phyloP scores from a whole-genome alignment of 257 asterid genomes.

The Sherardia arvensis region DNA sequence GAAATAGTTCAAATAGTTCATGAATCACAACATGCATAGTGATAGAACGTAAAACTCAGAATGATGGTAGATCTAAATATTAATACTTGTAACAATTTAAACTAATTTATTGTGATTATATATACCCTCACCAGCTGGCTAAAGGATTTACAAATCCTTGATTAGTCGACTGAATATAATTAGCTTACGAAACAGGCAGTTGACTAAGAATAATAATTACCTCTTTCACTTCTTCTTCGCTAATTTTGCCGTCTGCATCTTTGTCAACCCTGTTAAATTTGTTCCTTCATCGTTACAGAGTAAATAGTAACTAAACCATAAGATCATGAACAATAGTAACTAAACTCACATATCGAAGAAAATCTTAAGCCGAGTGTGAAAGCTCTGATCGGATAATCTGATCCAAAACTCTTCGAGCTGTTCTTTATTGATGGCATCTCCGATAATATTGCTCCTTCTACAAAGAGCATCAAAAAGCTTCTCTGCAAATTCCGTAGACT shows the following conservation, averaged over 20 bases:
- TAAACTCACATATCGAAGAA: slow-evolving; percentile 86
- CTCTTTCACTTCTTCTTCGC: slow-evolving; percentile 89
- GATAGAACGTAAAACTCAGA: too few species aligned
- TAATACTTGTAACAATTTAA: too few species aligned
- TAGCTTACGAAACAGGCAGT: neutral
- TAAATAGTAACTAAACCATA: too few species aligned
- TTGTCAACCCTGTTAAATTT: slow-evolving; percentile 71
- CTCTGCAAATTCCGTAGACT: slow-evolving; percentile 65
- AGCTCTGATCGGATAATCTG: slow-evolving; percentile 69
- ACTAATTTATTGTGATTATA: too few species aligned
- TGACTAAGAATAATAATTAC: slow-evolving; percentile 23
- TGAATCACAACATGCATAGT: neutral
- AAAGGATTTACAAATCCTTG: neutral
- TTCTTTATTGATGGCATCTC: slow-evolving; percentile 46
- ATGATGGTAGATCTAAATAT: too few species aligned
- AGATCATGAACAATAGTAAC: too few species aligned
- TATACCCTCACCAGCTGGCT: neutral
- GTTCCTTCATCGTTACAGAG: neutral
- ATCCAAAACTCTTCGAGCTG: slow-evolving; percentile 76
- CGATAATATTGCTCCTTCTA: slow-evolving; percentile 48
- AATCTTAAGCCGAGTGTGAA: slow-evolving; percentile 73
- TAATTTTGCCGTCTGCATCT: slow-evolving; percentile 73
- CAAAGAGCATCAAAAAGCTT: slow-evolving; percentile 69
- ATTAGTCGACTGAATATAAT: too few species aligned
- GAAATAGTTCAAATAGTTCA: neutral